Base-by-base conservation (phyloP, 306 rosid species). In the Hippophae tibetana region DNA sequence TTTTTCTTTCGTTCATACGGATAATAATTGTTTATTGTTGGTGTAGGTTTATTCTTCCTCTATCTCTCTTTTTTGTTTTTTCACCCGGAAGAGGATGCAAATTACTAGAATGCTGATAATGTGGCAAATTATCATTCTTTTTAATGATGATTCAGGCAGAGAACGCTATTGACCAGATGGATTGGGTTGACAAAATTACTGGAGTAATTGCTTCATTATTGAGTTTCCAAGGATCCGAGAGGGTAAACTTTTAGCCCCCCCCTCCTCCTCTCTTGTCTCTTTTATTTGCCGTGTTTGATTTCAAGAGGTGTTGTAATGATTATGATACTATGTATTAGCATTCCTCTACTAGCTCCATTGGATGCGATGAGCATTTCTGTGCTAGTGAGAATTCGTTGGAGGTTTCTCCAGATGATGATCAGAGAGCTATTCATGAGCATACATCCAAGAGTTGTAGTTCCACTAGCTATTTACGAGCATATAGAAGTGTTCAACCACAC, bases 141-240 rank as follows among this genome's bases (percentile, higher is more conserved):
- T 57, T 44, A 64, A 40, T 7, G 50, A 68, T 52, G 62, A 65
- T 78, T 71, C 81, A 84, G 92, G 95, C 95, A 42, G 93, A 87
- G 79, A 87, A 80, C 79, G 80, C 93, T 10, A 53, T 73, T 57
- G 95, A 87, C 75, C 92, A 82, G 72, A 87, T 78, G 87, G 95
- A 84, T 54, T 87, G 95, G 95, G 82, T 84, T 72, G 89, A 87
- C 72, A 87, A 87, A 72, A 87, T 84, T 61, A 87, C 78, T 9
- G 89, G 93, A 67, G 95, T 80, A 52, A 87, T 87, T 67, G 78
- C 95, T 64, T 82, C 93, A 47, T 68, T 87, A 71, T 72, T 87
- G 76, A 84, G 78, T 67, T 81, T 56, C 68, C 95, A 87, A 63
- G 71, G 82, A 57, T 59, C 78, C 49, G 95, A 75, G 72, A 64